Evolutionary conservation across 192 early-diverging fungal species (phyloP).

Genomic region (Linnemannia hyalina): DNA sequence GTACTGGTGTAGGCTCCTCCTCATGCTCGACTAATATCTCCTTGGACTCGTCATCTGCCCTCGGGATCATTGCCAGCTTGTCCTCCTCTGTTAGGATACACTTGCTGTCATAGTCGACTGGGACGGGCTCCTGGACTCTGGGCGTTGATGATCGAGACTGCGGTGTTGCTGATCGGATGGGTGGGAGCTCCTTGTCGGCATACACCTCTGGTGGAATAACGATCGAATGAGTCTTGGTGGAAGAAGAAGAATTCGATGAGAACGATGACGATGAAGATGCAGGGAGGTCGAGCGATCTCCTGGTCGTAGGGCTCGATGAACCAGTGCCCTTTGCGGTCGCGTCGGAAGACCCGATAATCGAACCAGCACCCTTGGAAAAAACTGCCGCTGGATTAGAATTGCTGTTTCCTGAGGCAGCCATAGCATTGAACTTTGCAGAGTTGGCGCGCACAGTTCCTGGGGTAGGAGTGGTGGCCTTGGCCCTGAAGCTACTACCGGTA

Average conservation of each 20-base stretch:
- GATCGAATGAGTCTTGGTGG: not conserved
- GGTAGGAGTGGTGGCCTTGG: not conserved
- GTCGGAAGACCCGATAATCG: not conserved
- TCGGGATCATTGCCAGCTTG: not conserved
- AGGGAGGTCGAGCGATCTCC: not conserved
- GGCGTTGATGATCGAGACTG: not conserved
- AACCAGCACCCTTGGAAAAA: slow-evolving; percentile 9
- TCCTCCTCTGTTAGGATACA: slow-evolving; percentile 42
- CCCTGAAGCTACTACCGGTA: not conserved
- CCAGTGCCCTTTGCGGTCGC: slow-evolving; percentile 12
- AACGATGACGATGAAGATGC: not conserved
- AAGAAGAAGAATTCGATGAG: not conserved
- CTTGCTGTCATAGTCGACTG: slow-evolving; percentile 32
- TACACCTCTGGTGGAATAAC: not conserved
- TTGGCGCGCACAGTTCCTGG: slow-evolving; percentile 37
- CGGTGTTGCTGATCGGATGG: slow-evolving; percentile 7
- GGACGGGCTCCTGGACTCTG: not conserved
- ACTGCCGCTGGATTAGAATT: not conserved
- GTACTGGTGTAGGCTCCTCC: not conserved
- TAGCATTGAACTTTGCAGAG: slow-evolving; percentile 31
- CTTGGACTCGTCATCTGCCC: slow-evolving; percentile 23
- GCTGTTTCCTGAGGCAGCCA: not conserved
- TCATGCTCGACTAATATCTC: slow-evolving; percentile 17
- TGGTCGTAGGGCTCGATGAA: slow-evolving; percentile 6
- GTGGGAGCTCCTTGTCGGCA: slow-evolving; percentile 43